Base-by-base conservation (phyloP, 2,329 filamentous ascomycete species). In the Colletotrichum liaoningense region DNA sequence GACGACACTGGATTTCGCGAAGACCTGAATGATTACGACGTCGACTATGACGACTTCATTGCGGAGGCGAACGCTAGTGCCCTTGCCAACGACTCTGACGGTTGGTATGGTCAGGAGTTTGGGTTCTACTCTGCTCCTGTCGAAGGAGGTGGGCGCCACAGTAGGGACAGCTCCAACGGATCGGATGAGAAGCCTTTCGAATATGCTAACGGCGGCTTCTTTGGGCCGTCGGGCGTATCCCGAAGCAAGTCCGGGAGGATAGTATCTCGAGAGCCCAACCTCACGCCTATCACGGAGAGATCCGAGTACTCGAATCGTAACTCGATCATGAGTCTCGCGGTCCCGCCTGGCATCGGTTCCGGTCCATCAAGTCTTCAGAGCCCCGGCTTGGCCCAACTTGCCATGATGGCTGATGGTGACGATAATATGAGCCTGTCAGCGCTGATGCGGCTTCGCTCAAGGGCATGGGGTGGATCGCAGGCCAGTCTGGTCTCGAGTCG, bases 261-360 rank as follows among this genome's bases (percentile, higher is more conserved):
- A 64, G 90, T 92, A 35, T 93, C 94, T 24, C 91, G 93, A 54
- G 96, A 98, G 80, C 96, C 97, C 1, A 98, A 97, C 78, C 85
- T 99, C 60, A 98, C 97, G 1, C 97, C 97, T 6, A 98, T 99
- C 78, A 98, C 96, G 0, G 97, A 98, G 81, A 91, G 95, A 14
- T 97, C 94, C 72, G 97, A 99, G 83, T 98, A 97, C 86, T 98
- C 95, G 55, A 98, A 97, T 72, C 91, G 97, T 57, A 98, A 98
- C 80, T 97, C 94, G 1, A 90, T 97, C 72, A 94, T 97, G 85
- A 94, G 93, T 72, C 85, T 96, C 74, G 87, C 86, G 8, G 84
- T 91, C 38, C 90, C 90, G 57, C 84, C 85, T 5, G 42, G 42
- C 8, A 75, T 82, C 16, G 79, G 81, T n/a, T 79, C 77, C 28